Evolutionary conservation across 352 stramenopile genomes (phyloP).

Genomic region (Phytophthora europaea): DNA sequence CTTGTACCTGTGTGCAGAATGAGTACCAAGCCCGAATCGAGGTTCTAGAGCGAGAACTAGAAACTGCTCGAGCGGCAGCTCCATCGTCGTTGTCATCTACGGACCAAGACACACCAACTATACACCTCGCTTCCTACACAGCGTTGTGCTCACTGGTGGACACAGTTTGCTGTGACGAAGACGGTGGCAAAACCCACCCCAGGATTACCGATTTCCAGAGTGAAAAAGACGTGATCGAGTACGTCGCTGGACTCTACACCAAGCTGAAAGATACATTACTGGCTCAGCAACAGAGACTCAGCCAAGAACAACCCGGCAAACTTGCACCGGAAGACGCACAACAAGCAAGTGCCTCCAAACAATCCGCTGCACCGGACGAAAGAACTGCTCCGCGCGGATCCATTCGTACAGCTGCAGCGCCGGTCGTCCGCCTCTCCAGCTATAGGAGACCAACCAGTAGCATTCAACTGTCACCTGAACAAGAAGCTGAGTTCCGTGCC

Average conservation of each 20-base stretch:
- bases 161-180: neutral
- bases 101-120: neutral
- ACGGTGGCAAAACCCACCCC: slow-evolving; percentile 30
- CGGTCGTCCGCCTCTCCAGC: neutral
- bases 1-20: slow-evolving; percentile 19
- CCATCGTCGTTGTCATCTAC: neutral
- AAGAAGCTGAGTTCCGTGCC: slow-evolving; percentile 53
- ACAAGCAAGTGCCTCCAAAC: neutral
- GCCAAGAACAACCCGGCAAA: neutral
- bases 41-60: slow-evolving; percentile 44
- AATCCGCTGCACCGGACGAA: neutral
- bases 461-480: slow-evolving; percentile 18
- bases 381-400: neutral
- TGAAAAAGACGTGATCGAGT: slow-evolving; percentile 38
- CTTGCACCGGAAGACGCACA: neutral
- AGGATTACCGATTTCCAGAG: slow-evolving; percentile 36
- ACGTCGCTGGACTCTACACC: slow-evolving; percentile 51
- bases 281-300: neutral
- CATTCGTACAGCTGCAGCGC: neutral
- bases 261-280: slow-evolving; percentile 38
- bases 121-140: slow-evolving; percentile 48
- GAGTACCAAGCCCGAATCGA: slow-evolving; percentile 56
- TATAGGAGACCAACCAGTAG: neutral
- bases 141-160: slow-evolving; percentile 65
- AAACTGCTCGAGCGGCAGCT: slow-evolving; percentile 11